phyloP scores from a whole-genome alignment of 805 yeast species.

The Suhomyces prunicola region DNA sequence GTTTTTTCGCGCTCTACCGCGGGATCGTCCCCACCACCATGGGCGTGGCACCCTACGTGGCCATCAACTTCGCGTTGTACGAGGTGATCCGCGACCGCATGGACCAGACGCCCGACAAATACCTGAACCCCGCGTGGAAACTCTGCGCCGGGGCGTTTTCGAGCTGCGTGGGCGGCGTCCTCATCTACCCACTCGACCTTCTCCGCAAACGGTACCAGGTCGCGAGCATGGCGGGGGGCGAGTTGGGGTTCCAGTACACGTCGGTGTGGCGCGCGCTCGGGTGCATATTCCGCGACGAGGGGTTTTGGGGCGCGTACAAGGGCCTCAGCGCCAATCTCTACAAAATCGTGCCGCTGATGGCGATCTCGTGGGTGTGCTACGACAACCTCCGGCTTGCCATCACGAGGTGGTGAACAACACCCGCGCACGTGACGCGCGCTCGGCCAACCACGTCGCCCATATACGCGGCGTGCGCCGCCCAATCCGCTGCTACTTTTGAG shows the following conservation, averaged over 20 bases:
- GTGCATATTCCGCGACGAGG: conserved; percentile 71
- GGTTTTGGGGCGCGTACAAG: conserved; percentile 66
- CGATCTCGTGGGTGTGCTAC: conserved; percentile 87
- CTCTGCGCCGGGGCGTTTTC: conserved; percentile 78
- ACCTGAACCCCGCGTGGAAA: conserved; percentile 51
- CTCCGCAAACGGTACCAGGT: conserved; percentile 90
- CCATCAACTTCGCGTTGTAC: conserved; percentile 86
- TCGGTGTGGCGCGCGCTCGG: conserved; percentile 71
- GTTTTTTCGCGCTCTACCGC: conserved; percentile 69
- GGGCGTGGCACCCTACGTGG: conserved; percentile 96
- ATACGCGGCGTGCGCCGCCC: neutral
- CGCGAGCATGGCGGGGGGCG: conserved; percentile 71
- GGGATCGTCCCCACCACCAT: conserved; percentile 88
- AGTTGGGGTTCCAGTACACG: conserved; percentile 79
- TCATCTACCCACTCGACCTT: conserved; percentile 89
- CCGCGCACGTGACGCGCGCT: conserved; percentile 8
- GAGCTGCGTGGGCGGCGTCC: conserved; percentile 86
- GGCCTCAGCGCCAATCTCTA: conserved; percentile 78
- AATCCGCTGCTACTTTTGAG: neutral
- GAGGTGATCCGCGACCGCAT: conserved; percentile 69
- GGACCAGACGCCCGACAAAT: conserved; percentile 30
- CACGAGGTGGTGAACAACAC: conserved; percentile 32
- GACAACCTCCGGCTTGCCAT: conserved; percentile 60
- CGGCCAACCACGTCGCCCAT: conserved; percentile 10
- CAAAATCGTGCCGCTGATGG: conserved; percentile 94